A percentile compares a stretch with the other conserved stretches of the same genome.
These are phyloP conservation scores for Globisporangium okanoganense DNA, from an alignment of 352 stramenopile genomes.

Conservation along the genomic window DNA sequence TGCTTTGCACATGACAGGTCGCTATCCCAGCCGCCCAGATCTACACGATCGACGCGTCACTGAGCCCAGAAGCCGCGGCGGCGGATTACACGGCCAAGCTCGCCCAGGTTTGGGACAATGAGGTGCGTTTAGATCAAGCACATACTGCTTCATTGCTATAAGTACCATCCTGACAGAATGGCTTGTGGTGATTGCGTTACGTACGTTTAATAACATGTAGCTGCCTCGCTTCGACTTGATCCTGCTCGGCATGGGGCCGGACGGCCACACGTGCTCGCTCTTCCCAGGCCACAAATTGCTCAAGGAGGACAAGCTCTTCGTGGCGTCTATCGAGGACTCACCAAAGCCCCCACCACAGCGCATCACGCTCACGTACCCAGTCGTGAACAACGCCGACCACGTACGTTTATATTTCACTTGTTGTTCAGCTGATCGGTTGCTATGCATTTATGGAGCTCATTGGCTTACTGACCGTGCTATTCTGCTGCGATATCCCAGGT, in stretches of 20 bases:
- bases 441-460: background rate
- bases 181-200: background rate
- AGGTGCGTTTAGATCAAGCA: slow-evolving; percentile 24
- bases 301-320: slow-evolving; percentile 75
- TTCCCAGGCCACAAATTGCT: slow-evolving; percentile 95
- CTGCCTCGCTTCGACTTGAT: slow-evolving; percentile 93
- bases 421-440: slow-evolving; percentile 8
- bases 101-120: slow-evolving; percentile 48
- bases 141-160: background rate
- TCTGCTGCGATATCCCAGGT: slow-evolving; percentile 36
- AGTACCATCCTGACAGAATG: background rate
- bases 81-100: slow-evolving; percentile 76
- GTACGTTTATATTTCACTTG: slow-evolving; percentile 30
- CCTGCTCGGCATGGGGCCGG: slow-evolving; percentile 96
- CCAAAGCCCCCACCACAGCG: slow-evolving; percentile 96
- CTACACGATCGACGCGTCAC: slow-evolving; percentile 89
- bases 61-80: slow-evolving; percentile 56
- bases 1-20: slow-evolving; percentile 28
- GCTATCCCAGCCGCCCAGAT: slow-evolving; percentile 80
- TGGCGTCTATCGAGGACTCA: slow-evolving; percentile 96
- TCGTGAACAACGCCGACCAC: slow-evolving; percentile 90
- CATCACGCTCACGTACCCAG: slow-evolving; percentile 96
- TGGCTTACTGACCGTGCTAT: background rate
- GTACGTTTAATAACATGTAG: slow-evolving; percentile 17
- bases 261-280: slow-evolving; percentile 98